phyloP scores from a whole-genome alignment of 805 yeast species.

The Zygosaccharomyces kombuchaensis region DNA sequence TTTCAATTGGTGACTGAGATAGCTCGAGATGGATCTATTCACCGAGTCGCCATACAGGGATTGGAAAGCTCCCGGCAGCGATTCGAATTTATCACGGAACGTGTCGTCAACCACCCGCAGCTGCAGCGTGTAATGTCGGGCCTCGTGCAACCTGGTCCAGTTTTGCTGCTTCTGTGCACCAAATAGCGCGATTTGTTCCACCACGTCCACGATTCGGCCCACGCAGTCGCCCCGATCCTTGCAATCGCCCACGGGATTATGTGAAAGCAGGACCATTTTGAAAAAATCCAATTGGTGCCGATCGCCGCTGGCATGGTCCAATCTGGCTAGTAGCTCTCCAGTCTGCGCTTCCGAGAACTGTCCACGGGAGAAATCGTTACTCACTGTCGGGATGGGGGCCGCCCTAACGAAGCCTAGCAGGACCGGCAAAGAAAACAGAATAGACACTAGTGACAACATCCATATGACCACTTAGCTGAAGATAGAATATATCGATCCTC shows the following conservation, averaged over 20 bases:
- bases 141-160: background rate
- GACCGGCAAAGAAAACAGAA: background rate
- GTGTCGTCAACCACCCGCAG: background rate
- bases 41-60: constrained; percentile 6
- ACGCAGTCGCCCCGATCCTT: constrained; percentile 1
- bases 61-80: constrained; percentile 3
- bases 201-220: constrained; percentile 2
- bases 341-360: background rate
- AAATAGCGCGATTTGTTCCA: constrained; percentile 8
- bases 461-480: too few species aligned
- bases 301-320: constrained; percentile 10
- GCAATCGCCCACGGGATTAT: background rate
- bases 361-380: background rate
- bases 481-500: background rate
- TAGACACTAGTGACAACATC: background rate
- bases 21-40: constrained; percentile 1
- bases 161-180: background rate
- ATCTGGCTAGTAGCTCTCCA: constrained; percentile 5
- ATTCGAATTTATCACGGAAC: background rate
- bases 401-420: background rate
- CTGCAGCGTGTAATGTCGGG: background rate
- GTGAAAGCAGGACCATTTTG: constrained; percentile 3
- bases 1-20: constrained; percentile 3
- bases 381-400: background rate
- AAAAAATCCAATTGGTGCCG: constrained; percentile 3